Evolutionary conservation across 345 rosid genomes (phyloP), one percentile per base, ranked within the genome.

Genomic region (Pugionium cornutum): DNA sequence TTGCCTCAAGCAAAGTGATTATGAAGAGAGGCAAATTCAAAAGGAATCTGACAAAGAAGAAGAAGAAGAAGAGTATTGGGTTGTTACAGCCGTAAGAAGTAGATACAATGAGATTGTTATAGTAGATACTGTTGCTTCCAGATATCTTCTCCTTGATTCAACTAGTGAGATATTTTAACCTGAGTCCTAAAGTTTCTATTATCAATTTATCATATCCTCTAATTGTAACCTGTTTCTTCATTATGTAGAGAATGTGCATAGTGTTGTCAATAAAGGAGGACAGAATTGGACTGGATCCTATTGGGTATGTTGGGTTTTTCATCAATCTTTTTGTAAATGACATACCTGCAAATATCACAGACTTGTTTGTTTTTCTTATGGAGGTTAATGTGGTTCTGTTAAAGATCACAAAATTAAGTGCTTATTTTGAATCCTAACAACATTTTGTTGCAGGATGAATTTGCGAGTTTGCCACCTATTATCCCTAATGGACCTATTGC

Each of bases 101-200:
- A 58, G 50, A 27, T 80, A 83, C 84, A 89, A 91, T 67, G 87
- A 91, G 65, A 86, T 91, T 66, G 60, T 82, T 36, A 86, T 91
- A 6, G 83, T 89, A 2, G 96, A 91, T 65, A 83, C 87, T 58
- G 67, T 76, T 26, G 59, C 69, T 59, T 72, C 91, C 5, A 81
- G 90, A 74, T 75, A 87, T 77, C 82, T 91, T 29, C 91, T 91
- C 50, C 88, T 91, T 48, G 98, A 91, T 61, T 84, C 89, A 43
- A 83, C 98, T 61, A 72, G 91, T 87, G 67, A 33, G 70, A 28
- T 2, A 45, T 6, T 54, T 26, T 5, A 35, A 49, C 9, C 4
- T 29, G 11, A 62, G 27, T 52, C 54, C 50, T 50, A 28, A 4
- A 18, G 1, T 36, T 48, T 65, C 54, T 30, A 5, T 28, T 5